phyloP scores from a whole-genome alignment of 108 stramenopile species.

The Skeletonema costatum region DNA sequence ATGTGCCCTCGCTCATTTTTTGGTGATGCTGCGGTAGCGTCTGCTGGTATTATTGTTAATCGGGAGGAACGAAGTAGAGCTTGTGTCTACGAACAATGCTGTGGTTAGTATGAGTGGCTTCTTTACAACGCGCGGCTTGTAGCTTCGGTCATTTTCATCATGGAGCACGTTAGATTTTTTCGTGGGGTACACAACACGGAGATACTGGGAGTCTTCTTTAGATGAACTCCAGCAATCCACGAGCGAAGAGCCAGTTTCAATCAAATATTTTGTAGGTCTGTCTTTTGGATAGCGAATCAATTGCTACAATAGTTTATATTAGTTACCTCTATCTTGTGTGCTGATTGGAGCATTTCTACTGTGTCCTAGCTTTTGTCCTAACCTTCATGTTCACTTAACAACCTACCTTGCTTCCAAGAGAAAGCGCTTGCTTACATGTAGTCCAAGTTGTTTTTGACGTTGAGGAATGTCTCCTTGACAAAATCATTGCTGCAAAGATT shows the following conservation, averaged over 20 bases:
- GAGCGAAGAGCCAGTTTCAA: too few species aligned
- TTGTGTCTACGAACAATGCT: not conserved
- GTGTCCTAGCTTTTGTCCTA: not conserved
- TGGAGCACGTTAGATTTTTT: not conserved
- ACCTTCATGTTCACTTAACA: not conserved
- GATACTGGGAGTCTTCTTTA: not conserved
- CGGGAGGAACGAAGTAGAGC: not conserved
- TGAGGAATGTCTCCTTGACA: conserved; percentile 59
- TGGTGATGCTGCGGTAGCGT: not conserved
- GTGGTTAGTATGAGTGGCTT: not conserved
- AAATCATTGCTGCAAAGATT: conserved; percentile 55
- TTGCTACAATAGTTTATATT: too few species aligned
- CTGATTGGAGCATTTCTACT: too few species aligned
- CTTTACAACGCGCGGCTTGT: not conserved
- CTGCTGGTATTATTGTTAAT: not conserved
- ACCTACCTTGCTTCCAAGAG: not conserved
- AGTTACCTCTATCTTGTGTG: too few species aligned
- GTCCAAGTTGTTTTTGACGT: conserved; percentile 53
- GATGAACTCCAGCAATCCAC: too few species aligned
- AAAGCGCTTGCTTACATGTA: conserved; percentile 20
- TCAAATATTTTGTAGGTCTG: too few species aligned
- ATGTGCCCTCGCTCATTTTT: not conserved
- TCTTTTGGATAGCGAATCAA: too few species aligned
- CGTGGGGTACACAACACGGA: not conserved
- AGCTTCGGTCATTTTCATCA: not conserved